Evolutionary conservation across 768 basidiomycete genomes (phyloP), one percentile per base, ranked within the genome.

Genomic region (Leccinellum albellum): DNA sequence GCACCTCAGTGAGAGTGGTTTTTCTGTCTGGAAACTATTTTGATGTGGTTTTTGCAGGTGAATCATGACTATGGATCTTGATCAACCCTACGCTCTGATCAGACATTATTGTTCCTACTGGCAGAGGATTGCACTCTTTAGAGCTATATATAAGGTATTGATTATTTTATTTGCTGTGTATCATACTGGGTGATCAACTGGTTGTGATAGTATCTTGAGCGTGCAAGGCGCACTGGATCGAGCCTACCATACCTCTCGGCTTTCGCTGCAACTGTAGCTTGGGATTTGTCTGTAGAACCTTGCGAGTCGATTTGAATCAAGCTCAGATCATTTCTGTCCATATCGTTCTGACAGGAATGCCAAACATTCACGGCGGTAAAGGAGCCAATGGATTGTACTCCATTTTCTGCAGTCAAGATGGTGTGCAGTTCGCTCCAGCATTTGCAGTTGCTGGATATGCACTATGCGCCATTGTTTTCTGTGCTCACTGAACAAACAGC

Each of bases 51-150:
- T 26, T 26, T 26, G 26, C 3, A 26, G 26, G 26, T 26, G 26
- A 26, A 26, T 3, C 3, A 3, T 26, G 26, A 26, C 26, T 26
- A 26, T 6, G 26, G 6, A 26, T 6, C 26, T 26, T 26, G 26
- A 26, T 26, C 26, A 26, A 26, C 6, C 26, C 26, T 26, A 26
- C 26, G 3, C 26, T 59, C 77, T 77, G 88, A 90, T 65, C 85
- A 88, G 68, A 72, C 61, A 72, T 15, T n/a, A n/a, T n/a, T n/a
- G n/a, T n/a, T 89, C 87, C 68, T 71, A 89, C 1, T 79, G 86
- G 58, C 73, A 84, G n/a, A 86, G 89, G 61, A 82, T 88, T 17
- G 78, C 73, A 3, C 76, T 77, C 3, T 89, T 89, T 63, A 86
- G 86, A 1, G 81, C 87, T 68, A 79, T 81, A 14, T 60, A 70